These are phyloP conservation scores for Penicillium cataractarum DNA, from an alignment of 495 filamentous ascomycete genomes.

Conservation along the genomic window DNA sequence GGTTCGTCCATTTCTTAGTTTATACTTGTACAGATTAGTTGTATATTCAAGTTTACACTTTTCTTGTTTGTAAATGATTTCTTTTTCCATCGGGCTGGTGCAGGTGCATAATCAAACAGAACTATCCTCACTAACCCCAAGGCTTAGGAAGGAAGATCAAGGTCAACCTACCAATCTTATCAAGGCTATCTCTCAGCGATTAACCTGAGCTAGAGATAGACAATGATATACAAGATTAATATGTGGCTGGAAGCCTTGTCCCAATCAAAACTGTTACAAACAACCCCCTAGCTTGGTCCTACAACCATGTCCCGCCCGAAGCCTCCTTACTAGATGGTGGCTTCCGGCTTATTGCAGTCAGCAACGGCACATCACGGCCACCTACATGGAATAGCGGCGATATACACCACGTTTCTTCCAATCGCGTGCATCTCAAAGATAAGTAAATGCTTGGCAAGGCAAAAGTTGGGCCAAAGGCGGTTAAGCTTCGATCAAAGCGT, in stretches of 20 bases:
- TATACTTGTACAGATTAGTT: too few species aligned
- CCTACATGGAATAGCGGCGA: constrained; percentile 1
- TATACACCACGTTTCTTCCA: constrained; percentile 7
- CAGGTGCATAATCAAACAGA: constrained; percentile 4
- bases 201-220: too few species aligned
- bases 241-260: neutral
- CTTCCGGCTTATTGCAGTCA: neutral
- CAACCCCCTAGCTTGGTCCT: neutral
- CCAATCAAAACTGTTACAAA: neutral
- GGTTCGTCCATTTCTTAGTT: neutral
- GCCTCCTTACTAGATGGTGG: neutral
- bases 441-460: constrained; percentile 15
- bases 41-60: neutral
- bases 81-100: constrained; percentile 1
- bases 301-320: neutral
- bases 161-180: neutral
- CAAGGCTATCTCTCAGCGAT: too few species aligned
- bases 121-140: neutral
- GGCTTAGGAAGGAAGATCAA: too few species aligned
- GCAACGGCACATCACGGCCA: neutral
- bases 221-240: too few species aligned
- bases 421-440: constrained; percentile 4
- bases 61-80: neutral
- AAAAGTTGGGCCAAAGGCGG: neutral
- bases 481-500: constrained; percentile 7